Evolutionary conservation across 2,329 filamentous ascomycete genomes (phyloP), one percentile per base, ranked within the genome.

Genomic region (Talaromyces sp.): DNA sequence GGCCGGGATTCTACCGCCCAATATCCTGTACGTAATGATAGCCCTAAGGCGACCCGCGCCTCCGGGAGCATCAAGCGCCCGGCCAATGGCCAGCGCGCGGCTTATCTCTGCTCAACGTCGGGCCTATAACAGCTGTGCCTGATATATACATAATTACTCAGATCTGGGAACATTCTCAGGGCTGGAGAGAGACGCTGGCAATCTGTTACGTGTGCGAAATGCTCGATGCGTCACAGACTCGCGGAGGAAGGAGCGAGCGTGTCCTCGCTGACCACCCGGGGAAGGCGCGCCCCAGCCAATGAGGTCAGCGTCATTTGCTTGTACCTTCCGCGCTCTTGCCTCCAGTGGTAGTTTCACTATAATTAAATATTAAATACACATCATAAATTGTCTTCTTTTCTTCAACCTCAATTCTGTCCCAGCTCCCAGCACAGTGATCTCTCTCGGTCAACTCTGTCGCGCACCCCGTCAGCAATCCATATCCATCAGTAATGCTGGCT

Each of bases 11-110:
- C 17, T n/a, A n/a, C 14, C 19, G 14, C 5, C 8, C 19, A 24
- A 38, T 35, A 55, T 41, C 64, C 65, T 68, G 73, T 73, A 55
- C 71, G 71, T 74, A 74, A 74, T 73, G 64, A 60, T 56, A 67
- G 63, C 64, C 62, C 62, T 61, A 43, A 27, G 55, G 62, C 63
- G 62, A 62, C 58, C 59, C 52, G 64, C 54, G 62, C 62, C 56
- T 56, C 38, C 50, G 29, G 58, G 38, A 58, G 52, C 41, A 49
- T 53, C 55, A 32, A 58, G 41, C 26, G 55, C 35, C 35, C 17
- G 46, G 4, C 72, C 72, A 75, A 74, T 74, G 69, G 73, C 63
- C 27, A 50, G 11, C 14, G 5, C 8, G 17, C 49, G 17, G 32
- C 70, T 74, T 74, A 74, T 74, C 72, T 64, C 58, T 65, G 66